phyloP scores from a whole-genome alignment of 2,329 filamentous ascomycete species.

The Chaetomium globosum region DNA sequence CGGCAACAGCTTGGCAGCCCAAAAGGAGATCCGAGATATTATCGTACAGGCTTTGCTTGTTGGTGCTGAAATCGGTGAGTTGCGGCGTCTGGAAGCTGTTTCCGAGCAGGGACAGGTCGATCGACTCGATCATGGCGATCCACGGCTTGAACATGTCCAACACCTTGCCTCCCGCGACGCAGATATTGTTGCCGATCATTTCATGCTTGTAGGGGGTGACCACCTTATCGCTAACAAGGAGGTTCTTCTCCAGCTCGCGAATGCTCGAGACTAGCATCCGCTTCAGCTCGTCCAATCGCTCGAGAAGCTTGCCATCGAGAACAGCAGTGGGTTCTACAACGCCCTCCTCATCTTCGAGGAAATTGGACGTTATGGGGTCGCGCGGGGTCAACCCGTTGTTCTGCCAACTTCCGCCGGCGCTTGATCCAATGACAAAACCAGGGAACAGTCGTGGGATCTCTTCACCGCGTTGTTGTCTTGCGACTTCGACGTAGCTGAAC shows the following conservation, averaged over 20 bases:
- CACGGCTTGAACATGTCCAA: slow-evolving; percentile 88
- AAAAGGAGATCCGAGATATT: slow-evolving; percentile 86
- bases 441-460: slow-evolving; percentile 91
- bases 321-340: slow-evolving; percentile 69
- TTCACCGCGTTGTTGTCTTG: slow-evolving; percentile 87
- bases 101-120: slow-evolving; percentile 79
- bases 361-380: slow-evolving; percentile 77
- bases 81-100: slow-evolving; percentile 82
- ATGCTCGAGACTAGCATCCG: slow-evolving; percentile 83
- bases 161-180: slow-evolving; percentile 74
- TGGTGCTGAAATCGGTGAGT: slow-evolving; percentile 80
- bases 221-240: slow-evolving; percentile 77
- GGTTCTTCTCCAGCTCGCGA: slow-evolving; percentile 81
- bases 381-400: slow-evolving; percentile 66
- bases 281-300: slow-evolving; percentile 83
- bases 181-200: slow-evolving; percentile 79
- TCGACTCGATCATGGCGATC: slow-evolving; percentile 86
- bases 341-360: slow-evolving; percentile 80
- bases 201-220: slow-evolving; percentile 78
- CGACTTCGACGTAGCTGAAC: slow-evolving; percentile 94
- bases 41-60: slow-evolving; percentile 94
- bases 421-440: slow-evolving; percentile 87
- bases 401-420: slow-evolving; percentile 84
- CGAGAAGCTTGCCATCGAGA: slow-evolving; percentile 76
- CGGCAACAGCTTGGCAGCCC: slow-evolving; percentile 87